Percentiles rank a stretch among this genome's conserved stretches.
Conservation (phyloP, 495 filamentous ascomycete genomes). For the Usnea hakonensis region DNA sequence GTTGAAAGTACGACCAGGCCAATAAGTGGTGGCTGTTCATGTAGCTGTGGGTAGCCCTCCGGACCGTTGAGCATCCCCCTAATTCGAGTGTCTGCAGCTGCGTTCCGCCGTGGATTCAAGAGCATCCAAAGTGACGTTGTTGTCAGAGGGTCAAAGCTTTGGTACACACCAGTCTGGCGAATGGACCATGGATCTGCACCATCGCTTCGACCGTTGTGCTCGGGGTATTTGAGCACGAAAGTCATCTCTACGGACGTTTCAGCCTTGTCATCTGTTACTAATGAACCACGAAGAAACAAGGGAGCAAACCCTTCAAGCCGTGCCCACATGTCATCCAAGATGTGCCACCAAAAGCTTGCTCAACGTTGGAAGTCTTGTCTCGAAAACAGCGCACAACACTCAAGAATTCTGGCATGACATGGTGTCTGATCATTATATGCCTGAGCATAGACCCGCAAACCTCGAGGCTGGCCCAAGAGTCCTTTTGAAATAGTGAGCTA, state of each 20-base stretch:
- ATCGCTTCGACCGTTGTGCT: conserved; percentile 28
- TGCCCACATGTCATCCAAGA: conserved; percentile 21
- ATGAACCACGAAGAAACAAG: neutral
- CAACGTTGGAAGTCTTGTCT: conserved; percentile 31
- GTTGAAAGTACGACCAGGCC: conserved; percentile 29
- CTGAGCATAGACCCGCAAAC: conserved; percentile 32
- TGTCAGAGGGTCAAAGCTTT: conserved; percentile 28
- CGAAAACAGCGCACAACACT: conserved; percentile 37
- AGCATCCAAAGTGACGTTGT: conserved; percentile 30
- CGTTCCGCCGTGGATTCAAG: conserved; percentile 34
- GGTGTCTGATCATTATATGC: conserved; percentile 25
- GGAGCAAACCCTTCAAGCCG: neutral
- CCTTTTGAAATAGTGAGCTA: conserved; percentile 36
- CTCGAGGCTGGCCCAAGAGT: conserved; percentile 37
- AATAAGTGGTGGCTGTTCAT: conserved; percentile 3
- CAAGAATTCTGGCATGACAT: conserved; percentile 29
- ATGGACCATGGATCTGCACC: conserved; percentile 32
- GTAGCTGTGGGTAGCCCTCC: neutral
- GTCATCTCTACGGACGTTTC: conserved; percentile 29
- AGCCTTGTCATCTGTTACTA: neutral
- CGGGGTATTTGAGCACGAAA: conserved; percentile 38
- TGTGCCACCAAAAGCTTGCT: conserved; percentile 32
- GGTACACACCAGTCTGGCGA: conserved; percentile 40
- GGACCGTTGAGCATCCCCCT: neutral
- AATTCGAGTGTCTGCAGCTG: conserved; percentile 19